phyloP scores from a whole-genome alignment of 116 monocot genomes.

The Papilionanthe hybrid region DNA sequence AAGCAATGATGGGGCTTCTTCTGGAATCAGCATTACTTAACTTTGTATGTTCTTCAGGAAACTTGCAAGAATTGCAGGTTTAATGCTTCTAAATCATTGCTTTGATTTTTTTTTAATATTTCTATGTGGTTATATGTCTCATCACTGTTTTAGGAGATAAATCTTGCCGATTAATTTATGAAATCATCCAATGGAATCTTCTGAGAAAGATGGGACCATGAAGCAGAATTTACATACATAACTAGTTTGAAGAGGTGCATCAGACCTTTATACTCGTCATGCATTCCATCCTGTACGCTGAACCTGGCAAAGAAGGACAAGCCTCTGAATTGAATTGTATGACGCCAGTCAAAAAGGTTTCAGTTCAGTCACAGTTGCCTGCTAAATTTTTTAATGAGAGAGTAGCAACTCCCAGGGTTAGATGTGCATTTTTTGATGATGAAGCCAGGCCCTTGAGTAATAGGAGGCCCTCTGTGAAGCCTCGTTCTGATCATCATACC shows the following conservation, averaged over 20 bases:
- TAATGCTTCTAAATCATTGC: not conserved
- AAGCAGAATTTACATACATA: not conserved
- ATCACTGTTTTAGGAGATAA: not conserved
- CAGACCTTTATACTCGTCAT: not conserved
- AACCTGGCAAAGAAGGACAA: not conserved
- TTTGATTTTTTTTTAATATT: not conserved
- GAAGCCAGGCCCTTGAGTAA: slow-evolving; percentile 2
- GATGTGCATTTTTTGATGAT: not conserved
- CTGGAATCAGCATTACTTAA: not conserved
- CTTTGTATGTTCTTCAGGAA: not conserved
- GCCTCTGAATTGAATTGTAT: not conserved
- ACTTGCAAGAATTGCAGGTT: not conserved
- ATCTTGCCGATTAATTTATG: not conserved
- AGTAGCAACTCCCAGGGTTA: slow-evolving; percentile 1
- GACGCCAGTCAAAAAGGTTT: not conserved
- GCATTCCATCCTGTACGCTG: not conserved
- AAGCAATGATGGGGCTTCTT: not conserved
- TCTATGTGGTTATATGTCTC: not conserved
- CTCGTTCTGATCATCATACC: not conserved
- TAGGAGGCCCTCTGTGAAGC: slow-evolving; percentile 1
- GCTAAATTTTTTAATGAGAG: slow-evolving; percentile 2
- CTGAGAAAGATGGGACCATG: not conserved
- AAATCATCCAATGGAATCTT: not conserved
- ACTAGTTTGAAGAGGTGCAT: slow-evolving; percentile 1
- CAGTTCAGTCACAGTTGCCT: slow-evolving; percentile 2